Conservation (phyloP, 331 rosid species). For the Erythrophleum ivorense region DNA sequence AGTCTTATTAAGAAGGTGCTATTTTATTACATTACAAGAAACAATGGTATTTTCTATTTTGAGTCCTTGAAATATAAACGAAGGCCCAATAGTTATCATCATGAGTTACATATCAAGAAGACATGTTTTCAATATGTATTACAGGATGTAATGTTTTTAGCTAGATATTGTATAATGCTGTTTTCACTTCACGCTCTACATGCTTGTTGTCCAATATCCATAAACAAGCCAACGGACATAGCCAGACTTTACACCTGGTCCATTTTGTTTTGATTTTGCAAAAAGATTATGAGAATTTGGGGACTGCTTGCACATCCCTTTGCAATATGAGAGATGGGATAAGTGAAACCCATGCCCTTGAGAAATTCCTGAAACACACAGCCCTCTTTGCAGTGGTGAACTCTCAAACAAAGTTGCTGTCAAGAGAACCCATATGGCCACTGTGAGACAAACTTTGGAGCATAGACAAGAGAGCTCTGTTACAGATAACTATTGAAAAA, state of each 20-base stretch:
- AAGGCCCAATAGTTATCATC: not conserved
- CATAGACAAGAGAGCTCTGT: too few species aligned
- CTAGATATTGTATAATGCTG: not conserved
- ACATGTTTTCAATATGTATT: not conserved
- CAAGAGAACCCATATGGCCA: too few species aligned
- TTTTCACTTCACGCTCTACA: not conserved
- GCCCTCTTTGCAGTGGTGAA: too few species aligned
- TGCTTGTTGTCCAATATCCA: not conserved
- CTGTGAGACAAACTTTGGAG: too few species aligned
- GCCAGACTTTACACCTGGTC: not conserved
- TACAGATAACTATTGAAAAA: too few species aligned
- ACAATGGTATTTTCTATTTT: not conserved
- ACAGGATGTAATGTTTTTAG: not conserved
- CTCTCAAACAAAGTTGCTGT: too few species aligned
- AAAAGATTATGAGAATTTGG: too few species aligned
- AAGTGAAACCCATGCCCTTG: too few species aligned
- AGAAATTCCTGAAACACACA: too few species aligned
- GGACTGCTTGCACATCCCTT: too few species aligned
- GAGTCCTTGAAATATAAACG: not conserved
- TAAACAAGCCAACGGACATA: not conserved
- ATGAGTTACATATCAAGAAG: not conserved
- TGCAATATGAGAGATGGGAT: too few species aligned
- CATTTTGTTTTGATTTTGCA: too few species aligned
- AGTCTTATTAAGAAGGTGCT: slow-evolving; percentile 81
- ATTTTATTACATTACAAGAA: not conserved